phyloP scores from a whole-genome alignment of 768 basidiomycete species.

The Trametes cubensis region DNA sequence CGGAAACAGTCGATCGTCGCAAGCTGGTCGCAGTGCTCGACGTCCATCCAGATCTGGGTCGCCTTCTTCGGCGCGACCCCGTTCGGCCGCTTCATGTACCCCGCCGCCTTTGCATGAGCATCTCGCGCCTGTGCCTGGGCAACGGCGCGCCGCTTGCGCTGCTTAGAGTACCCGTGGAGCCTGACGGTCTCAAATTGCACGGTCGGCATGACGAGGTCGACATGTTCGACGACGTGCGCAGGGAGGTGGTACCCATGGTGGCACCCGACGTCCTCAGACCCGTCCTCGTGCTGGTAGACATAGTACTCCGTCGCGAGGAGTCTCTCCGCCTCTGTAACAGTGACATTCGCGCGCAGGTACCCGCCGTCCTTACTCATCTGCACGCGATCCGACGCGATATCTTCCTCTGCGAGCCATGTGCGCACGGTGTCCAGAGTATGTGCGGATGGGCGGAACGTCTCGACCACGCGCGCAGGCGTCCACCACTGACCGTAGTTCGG shows the following conservation, averaged over 20 bases:
- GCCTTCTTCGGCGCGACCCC: neutral
- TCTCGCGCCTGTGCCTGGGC: too few species aligned
- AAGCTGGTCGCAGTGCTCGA: slow-evolving; percentile 3
- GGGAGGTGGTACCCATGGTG: slow-evolving; percentile 66
- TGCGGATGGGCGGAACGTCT: slow-evolving; percentile 36
- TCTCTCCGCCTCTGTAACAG: slow-evolving; percentile 44
- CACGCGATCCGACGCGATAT: slow-evolving; percentile 32
- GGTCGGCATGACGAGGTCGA: slow-evolving; percentile 72
- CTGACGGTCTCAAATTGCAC: slow-evolving; percentile 54
- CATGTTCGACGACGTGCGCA: slow-evolving; percentile 52
- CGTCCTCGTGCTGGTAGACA: slow-evolving; percentile 41
- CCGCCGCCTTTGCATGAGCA: neutral
- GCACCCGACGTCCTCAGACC: slow-evolving; percentile 52
- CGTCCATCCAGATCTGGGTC: neutral
- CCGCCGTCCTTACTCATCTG: slow-evolving; percentile 35
- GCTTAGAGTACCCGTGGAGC: neutral
- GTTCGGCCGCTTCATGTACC: neutral
- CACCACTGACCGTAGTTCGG: slow-evolving; percentile 41
- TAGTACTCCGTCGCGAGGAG: slow-evolving; percentile 49
- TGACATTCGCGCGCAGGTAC: slow-evolving; percentile 39
- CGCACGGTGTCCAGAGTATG: slow-evolving; percentile 34
- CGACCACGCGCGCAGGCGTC: slow-evolving; percentile 34
- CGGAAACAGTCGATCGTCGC: slow-evolving; percentile 14
- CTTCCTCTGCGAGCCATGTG: slow-evolving; percentile 36
- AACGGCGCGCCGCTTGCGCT: slow-evolving; percentile 2